Evolutionary conservation across 805 yeast genomes (phyloP), one percentile per base, ranked within the genome.

Genomic region (Debaryomyces hansenii): DNA sequence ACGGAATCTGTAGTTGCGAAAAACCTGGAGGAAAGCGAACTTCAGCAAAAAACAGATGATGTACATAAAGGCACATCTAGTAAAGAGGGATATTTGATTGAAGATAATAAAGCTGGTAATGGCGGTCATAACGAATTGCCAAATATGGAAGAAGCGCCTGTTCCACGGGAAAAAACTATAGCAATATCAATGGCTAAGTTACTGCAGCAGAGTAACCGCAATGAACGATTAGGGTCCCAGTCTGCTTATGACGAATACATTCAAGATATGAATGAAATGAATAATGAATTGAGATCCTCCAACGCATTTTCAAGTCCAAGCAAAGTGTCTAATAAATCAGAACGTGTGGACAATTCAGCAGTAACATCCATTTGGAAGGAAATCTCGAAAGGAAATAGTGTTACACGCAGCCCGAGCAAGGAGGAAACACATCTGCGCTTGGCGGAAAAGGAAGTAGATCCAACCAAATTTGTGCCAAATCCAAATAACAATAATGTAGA

Each of bases 221-320:
- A 7, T 24, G 27, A 24, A 24, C 7, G 10, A 24, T 9, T 24
- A 7, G 27, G 27, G 7, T 24, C 27, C 10, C 27, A 24, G 10
- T 35, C 38, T n/a, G 24, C 38, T 8, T 45, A 46, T 43, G 44
- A 51, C 4, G 49, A 52, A 14, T 57, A 55, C 33, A 51, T 60
- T 14, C 42, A 50, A 14, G 63, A 57, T 24, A 56, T 60, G 20
- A 45, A 48, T 38, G 47, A 49, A 8, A 50, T 60, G 12, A 50
- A 55, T 21, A 41, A 47, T n/a, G 57, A 51, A 27, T 35, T 55
- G 10, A 54, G 41, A 51, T 46, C 40, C 28, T 45, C 44, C 6
- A 6, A 12, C 5, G 16, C 16, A 9, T n/a, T 12, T 14, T 31
- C 34, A 11, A 31, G 34, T 9, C 34, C 34, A 6, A 14, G 7